Evolutionary conservation across 108 stramenopile species (phyloP), one percentile per base, ranked within the genome.

Genomic region (Fistulifera solaris): DNA sequence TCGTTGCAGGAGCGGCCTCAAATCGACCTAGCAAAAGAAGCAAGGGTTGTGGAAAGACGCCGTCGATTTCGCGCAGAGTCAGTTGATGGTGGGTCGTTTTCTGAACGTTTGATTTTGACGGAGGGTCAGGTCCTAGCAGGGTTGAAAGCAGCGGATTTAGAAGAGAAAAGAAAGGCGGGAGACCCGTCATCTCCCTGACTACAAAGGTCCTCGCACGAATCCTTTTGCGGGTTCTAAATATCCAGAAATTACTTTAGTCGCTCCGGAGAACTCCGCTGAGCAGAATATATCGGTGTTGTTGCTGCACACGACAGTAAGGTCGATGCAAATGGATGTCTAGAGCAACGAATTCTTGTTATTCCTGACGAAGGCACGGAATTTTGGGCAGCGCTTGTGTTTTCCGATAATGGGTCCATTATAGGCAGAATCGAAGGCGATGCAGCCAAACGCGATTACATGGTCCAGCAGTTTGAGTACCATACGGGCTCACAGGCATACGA

Each of bases 51-150:
- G 15, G 76, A 77, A 66, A 72, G 89, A 5, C 66, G 89, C 27
- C 70, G 68, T 70, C 63, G 89, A 43, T 90, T 90, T 55, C 71
- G 73, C 14, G 89, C 77, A 11, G 65, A 65, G 15, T 66, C 71
- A 10, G 44, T 66, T 28, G 58, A 59, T 42, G 77, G 62, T 14
- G 51, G 71, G 21, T 61, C 60, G 26, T 56, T 65, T 28, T 48
- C 50, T 16, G 63, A 69, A 2, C 56, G 27, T 19, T 54, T 91
- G 50, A 31, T 87, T 24, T 66, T 91, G 45, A 91, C 89, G 5
- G 83, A 91, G 58, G 81, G 74, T 11, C 89, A 91, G 63, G 85
- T 81, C 0, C 40, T 62, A 23, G 89, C 89, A n/a, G 89, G 89
- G 31, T 47, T 81, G 11, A 77, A 81, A 56, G 85, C 89, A 18